phyloP scores from a whole-genome alignment of 2,329 filamentous ascomycete genomes.

The Dendryphion nanum region DNA sequence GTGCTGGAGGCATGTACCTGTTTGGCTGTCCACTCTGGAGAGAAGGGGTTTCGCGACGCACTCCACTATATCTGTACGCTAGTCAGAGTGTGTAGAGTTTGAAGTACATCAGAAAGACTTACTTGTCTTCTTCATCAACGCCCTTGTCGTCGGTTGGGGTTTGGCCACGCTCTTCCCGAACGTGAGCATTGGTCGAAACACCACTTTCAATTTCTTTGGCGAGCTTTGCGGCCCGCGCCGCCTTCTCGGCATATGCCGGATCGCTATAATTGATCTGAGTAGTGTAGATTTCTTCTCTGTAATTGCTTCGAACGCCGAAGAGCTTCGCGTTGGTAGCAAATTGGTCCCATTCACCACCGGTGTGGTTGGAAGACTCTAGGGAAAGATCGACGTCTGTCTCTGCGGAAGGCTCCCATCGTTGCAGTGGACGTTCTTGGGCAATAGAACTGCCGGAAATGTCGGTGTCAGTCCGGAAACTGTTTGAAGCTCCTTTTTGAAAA shows the following conservation, averaged over 20 bases:
- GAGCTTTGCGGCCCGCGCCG: slow-evolving; percentile 73
- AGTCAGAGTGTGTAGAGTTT: background rate
- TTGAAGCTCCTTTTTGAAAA: slow-evolving; percentile 12
- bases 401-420: slow-evolving; percentile 74
- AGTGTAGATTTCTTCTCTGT: slow-evolving; percentile 93
- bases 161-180: slow-evolving; percentile 84
- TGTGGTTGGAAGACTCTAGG: slow-evolving; percentile 57
- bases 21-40: slow-evolving; percentile 59
- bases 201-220: slow-evolving; percentile 87
- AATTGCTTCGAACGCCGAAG: slow-evolving; percentile 85
- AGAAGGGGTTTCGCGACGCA: slow-evolving; percentile 72
- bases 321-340: slow-evolving; percentile 85
- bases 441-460: slow-evolving; percentile 78
- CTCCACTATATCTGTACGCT: slow-evolving; percentile 79
- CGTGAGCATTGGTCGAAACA: slow-evolving; percentile 71
- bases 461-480: slow-evolving; percentile 78
- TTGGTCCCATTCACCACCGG: slow-evolving; percentile 72
- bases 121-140: slow-evolving; percentile 90
- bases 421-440: slow-evolving; percentile 70
- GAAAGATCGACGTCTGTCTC: slow-evolving; percentile 65
- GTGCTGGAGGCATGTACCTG: slow-evolving; percentile 89
- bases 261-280: slow-evolving; percentile 83
- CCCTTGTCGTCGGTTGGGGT: slow-evolving; percentile 64
- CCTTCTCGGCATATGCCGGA: slow-evolving; percentile 74
- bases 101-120: slow-evolving; percentile 41